A percentile compares a stretch with the other conserved stretches of the same genome.
These are phyloP conservation scores for Lentinula raphanica DNA, from an alignment of 768 basidiomycete species.

Conservation along the genomic window DNA sequence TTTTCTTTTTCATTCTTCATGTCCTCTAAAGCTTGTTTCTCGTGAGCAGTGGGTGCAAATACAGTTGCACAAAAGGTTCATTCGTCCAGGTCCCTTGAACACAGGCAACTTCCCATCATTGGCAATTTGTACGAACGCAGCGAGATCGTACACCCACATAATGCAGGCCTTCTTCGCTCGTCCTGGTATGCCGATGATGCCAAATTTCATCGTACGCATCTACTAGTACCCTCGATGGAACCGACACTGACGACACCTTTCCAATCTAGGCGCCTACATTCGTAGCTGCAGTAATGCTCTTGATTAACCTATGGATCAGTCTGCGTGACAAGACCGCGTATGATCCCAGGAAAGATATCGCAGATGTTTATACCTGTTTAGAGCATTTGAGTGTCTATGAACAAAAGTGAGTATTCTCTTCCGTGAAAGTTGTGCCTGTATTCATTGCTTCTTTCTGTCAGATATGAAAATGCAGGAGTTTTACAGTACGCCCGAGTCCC, in stretches of 20 bases:
- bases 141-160: conserved; percentile 14
- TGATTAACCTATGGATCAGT: conserved; percentile 6
- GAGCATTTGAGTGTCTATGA: background rate
- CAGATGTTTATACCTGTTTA: background rate
- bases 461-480: conserved; percentile 2
- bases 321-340: background rate
- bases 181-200: background rate
- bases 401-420: background rate
- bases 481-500: background rate
- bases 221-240: too few species aligned
- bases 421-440: background rate
- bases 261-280: conserved; percentile 1
- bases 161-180: background rate
- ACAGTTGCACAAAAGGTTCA: conserved; percentile 3
- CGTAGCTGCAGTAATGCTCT: background rate
- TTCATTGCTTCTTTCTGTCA: background rate
- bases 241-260: background rate
- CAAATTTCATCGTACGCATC: background rate
- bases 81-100: background rate
- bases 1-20: background rate
- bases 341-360: conserved; percentile 5
- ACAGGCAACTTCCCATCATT: background rate
- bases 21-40: background rate
- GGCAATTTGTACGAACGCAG: conserved; percentile 5
- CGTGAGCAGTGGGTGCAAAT: conserved; percentile 4